Evolutionary conservation across 768 basidiomycete species (phyloP), one percentile per base, ranked within the genome.

Genomic region (Termitomyces sp.): DNA sequence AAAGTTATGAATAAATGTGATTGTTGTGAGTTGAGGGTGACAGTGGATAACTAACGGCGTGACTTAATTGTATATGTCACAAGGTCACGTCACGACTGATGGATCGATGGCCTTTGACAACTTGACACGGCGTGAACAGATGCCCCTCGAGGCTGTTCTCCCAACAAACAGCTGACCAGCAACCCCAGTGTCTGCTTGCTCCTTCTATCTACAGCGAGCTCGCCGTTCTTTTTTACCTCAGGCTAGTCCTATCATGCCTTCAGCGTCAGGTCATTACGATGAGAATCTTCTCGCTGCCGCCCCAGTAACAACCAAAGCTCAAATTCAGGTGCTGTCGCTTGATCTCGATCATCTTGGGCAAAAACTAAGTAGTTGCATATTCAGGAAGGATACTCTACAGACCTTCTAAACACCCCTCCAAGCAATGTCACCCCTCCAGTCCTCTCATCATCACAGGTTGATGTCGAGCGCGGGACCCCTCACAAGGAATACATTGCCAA

Each of bases 311-410:
- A 76, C 74, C 3, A 72, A 67, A 32, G 70, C 68, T 32, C 75
- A 75, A 60, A 43, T 70, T 52, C 76, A 76, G 68, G 75, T 75
- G 42, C 27, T 22, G 20, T 45, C 33, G 25, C 52, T 46, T 50
- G 1, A 22, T 13, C 11, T 20, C 13, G 10, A 42, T 42, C 6
- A 25, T 42, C 7, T 16, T 18, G 22, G 22, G 5, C 18, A 13
- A 51, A 41, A 35, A 1, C 45, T 54, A 39, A 54, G 38, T 9
- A 39, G 33, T 53, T 22, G 22, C n/a, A 18, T 54, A 40, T 50
- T 16, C 58, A 84, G 82, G 76, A 77, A 69, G 81, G 83, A 1
- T 84, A 84, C 67, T 76, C 76, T 51, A 72, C 80, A 53, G 76
- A 79, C 60, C 62, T 83, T 16, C 67, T 78, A 35, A 61, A 70